Evolutionary conservation across 176 grass and related monocot species (phyloP), one percentile per base, ranked within the genome.

Genomic region (Oryza glaberrima): DNA sequence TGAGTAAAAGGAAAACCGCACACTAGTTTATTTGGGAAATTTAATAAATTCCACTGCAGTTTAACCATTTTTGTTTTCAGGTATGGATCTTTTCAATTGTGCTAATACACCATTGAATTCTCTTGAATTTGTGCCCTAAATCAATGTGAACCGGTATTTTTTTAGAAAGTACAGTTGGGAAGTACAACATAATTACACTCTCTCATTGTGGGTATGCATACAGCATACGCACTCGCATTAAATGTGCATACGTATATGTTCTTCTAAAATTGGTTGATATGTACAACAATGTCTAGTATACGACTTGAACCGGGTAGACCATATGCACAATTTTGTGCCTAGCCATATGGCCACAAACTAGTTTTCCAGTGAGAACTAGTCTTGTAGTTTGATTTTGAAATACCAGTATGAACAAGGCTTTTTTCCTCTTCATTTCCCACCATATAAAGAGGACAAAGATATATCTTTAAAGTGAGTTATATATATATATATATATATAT

Each of bases 371-470:
- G 66, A 54, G 67, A 89, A 82, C 19, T 3, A 16, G 54, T 19
- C 68, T 8, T 34, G 32, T 10, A 63, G 25, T 40, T 40, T 10
- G 9, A 30, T 86, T 35, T 43, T 13, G 38, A 73, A 44, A 82
- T 47, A 73, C 44, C 68, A 83, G 74, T 86, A 68, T 90, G 88
- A 90, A 90, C 79, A 72, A 73, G 3, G 20, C 88, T 41, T 86
- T 52, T 52, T 45, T 86, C 20, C 7, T 82, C 46, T 69, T 63
- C 58, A 48, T 78, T 73, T 83, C 48, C 73, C 84, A 90, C 83
- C 58, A 82, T 1, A 54, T 15, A 80, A 68, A 48, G 75, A 61
- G 44, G 22, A 40, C 67, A 73, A 78, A 73, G 60, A 86, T 32
- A 32, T 32, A 32, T 69, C 73, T 86, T 82, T 73, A 28, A 78